Conservation (phyloP, 1,139 yeast species). For the Saccharomycopsis crataegensis region DNA sequence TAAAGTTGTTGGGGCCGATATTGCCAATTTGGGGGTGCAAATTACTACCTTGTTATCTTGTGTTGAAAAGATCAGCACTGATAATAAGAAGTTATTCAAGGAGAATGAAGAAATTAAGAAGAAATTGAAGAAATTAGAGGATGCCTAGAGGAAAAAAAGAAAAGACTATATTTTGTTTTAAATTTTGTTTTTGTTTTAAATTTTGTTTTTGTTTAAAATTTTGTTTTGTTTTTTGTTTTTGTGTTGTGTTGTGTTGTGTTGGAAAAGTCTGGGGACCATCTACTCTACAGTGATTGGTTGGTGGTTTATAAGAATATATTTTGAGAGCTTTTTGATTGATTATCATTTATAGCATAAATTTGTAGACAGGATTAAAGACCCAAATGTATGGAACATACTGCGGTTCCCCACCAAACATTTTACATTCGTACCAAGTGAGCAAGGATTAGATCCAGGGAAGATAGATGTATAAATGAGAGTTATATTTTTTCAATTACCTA, state of each 20-base stretch:
- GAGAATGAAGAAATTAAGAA: conserved; percentile 11
- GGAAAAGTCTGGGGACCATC: not conserved
- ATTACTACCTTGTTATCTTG: not conserved
- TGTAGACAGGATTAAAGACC: too few relatives aligned
- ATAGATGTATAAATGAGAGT: too few relatives aligned
- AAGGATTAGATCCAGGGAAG: too few relatives aligned
- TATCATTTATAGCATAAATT: too few relatives aligned
- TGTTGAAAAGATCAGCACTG: conserved; percentile 1
- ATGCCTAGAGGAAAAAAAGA: not conserved
- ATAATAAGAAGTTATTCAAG: conserved; percentile 4
- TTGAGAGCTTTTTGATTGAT: too few relatives aligned
- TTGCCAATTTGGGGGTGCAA: conserved; percentile 5
- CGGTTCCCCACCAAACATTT: too few relatives aligned
- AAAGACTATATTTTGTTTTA: not conserved
- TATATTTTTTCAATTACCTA: too few relatives aligned
- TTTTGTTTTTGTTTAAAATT: not conserved
- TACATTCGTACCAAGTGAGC: too few relatives aligned
- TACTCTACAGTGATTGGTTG: too few relatives aligned
- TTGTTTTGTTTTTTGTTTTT: not conserved
- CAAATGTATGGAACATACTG: too few relatives aligned
- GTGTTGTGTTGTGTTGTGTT: not conserved
- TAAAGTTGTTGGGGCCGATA: conserved; percentile 7
- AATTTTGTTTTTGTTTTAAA: not conserved
- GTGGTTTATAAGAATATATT: too few relatives aligned
- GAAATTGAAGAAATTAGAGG: not conserved